Evolutionary conservation across 2,329 filamentous ascomycete species (phyloP).

Genomic region (Dactylellina drechsleri): DNA sequence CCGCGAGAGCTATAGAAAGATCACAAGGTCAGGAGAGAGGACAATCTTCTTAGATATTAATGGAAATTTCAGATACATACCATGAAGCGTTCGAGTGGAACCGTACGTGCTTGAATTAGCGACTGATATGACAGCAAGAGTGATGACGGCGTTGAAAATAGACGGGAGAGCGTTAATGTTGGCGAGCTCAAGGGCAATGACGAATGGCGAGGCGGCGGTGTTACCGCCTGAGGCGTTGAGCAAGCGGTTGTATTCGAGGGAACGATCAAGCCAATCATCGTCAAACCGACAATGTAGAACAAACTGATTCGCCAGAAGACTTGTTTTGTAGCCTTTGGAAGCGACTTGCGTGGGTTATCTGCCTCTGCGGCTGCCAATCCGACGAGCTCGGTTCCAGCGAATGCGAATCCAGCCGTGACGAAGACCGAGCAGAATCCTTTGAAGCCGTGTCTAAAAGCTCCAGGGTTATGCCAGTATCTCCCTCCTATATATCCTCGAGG

Average conservation of each 20-base stretch:
- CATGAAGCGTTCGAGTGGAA: conserved; percentile 50
- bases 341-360: conserved; percentile 66
- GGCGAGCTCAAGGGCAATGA: conserved; percentile 72
- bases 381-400: conserved; percentile 68
- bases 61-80: conserved; percentile 3
- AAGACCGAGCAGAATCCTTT: conserved; percentile 69
- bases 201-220: conserved; percentile 71
- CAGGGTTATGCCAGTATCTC: conserved; percentile 63
- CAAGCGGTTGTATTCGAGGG: conserved; percentile 62
- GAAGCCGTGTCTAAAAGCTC: conserved; percentile 65
- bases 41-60: not conserved
- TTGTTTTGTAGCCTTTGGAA: conserved; percentile 65
- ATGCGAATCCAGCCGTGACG: conserved; percentile 69
- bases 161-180: conserved; percentile 71
- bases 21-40: no score
- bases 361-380: conserved; percentile 68
- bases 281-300: conserved; percentile 65
- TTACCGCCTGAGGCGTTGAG: conserved; percentile 61
- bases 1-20: conserved; percentile 33
- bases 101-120: conserved; percentile 50
- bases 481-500: conserved; percentile 57
- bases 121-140: conserved; percentile 48
- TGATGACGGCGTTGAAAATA: conserved; percentile 74
- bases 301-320: conserved; percentile 67
- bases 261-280: conserved; percentile 65